These are phyloP conservation scores for Xerocomus potaroensis DNA, from an alignment of 768 basidiomycete species.

Conservation along the genomic window DNA sequence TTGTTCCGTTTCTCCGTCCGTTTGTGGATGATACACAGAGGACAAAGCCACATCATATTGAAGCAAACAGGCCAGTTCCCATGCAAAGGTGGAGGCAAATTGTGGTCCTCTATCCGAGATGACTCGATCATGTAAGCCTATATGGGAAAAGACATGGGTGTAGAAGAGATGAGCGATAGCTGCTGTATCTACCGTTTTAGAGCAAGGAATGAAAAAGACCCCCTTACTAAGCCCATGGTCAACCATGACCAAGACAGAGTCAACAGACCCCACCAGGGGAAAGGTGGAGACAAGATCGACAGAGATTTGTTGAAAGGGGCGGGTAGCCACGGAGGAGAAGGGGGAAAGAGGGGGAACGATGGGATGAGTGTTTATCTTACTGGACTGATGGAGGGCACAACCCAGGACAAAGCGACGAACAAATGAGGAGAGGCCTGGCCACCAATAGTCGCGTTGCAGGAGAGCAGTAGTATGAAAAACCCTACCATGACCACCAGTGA, in stretches of 20 bases:
- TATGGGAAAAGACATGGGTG: neutral
- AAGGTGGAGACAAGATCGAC: neutral
- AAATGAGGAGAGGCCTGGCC: neutral
- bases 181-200: neutral
- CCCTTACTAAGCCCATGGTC: neutral
- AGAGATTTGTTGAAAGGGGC: neutral
- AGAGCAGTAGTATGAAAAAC: neutral
- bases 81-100: neutral
- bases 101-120: neutral
- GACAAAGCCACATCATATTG: neutral
- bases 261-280: neutral
- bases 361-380: neutral
- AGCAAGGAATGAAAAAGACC: neutral
- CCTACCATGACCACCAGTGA: neutral
- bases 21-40: neutral
- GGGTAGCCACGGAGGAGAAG: neutral
- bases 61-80: neutral
- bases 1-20: neutral
- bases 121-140: neutral
- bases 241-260: neutral
- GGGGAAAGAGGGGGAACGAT: neutral
- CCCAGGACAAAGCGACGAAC: neutral
- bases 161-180: neutral
- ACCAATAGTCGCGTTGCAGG: neutral
- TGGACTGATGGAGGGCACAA: neutral